phyloP scores from a whole-genome alignment of 345 rosid species.

The Euphorbia lathyris region DNA sequence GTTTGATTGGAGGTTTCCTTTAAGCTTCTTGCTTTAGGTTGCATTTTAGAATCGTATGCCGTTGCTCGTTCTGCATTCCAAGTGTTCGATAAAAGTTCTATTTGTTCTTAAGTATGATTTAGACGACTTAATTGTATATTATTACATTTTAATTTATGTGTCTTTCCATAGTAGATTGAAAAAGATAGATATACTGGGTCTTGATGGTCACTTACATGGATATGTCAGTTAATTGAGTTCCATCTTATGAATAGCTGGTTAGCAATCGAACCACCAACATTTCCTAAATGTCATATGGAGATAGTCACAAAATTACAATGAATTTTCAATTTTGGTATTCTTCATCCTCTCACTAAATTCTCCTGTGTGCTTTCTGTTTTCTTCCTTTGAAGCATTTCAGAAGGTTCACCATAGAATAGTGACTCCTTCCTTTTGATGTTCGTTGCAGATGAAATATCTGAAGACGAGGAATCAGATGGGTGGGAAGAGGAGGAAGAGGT shows the following conservation, averaged over 20 bases:
- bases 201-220: too few relatives aligned
- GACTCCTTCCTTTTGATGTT: conserved; percentile 10
- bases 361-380: neutral
- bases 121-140: too few relatives aligned
- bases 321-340: neutral
- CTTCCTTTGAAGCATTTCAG: neutral
- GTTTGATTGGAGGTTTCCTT: neutral
- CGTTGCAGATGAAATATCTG: conserved; percentile 46
- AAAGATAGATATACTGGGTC: too few relatives aligned
- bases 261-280: neutral
- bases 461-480: conserved; percentile 52
- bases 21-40: neutral
- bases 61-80: neutral
- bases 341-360: neutral
- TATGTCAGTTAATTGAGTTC: neutral
- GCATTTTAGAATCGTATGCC: neutral
- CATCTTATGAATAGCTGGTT: neutral
- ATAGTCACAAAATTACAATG: too few relatives aligned
- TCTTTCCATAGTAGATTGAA: too few relatives aligned
- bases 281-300: too few relatives aligned
- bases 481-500: conserved; percentile 87
- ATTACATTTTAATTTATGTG: too few relatives aligned
- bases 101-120: too few relatives aligned
- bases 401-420: neutral
- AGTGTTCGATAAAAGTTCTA: neutral